Evolutionary conservation across 2,329 filamentous ascomycete species (phyloP).

Genomic region (Penicillium hordei): DNA sequence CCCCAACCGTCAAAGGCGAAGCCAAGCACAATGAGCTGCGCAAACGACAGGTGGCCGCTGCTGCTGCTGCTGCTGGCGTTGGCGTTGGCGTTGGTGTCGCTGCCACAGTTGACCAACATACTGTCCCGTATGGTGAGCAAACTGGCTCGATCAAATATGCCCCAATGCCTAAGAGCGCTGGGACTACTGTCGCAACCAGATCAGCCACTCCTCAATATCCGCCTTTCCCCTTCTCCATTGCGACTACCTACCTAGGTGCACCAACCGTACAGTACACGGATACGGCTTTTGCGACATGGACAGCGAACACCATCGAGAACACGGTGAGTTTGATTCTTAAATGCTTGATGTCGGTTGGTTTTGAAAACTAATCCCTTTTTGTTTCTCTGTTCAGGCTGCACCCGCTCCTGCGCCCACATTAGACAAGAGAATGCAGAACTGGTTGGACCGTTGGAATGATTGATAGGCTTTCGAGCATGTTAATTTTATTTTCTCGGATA

Average conservation of each 20-base stretch:
- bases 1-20: constrained; percentile 26
- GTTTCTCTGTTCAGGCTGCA: constrained; percentile 48
- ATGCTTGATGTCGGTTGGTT: neutral
- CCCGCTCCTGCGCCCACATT: constrained; percentile 52
- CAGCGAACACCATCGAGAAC: constrained; percentile 55
- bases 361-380: constrained; percentile 12
- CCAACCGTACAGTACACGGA: constrained; percentile 51
- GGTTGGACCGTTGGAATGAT: constrained; percentile 61
- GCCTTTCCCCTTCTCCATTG: constrained; percentile 55
- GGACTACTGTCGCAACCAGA: constrained; percentile 59
- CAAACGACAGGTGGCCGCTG: constrained; percentile 32
- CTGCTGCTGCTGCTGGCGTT: too few species aligned
- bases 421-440: constrained; percentile 55
- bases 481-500: neutral
- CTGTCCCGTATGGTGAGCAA: constrained; percentile 57
- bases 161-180: constrained; percentile 60
- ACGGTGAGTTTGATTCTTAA: constrained; percentile 49
- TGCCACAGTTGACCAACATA: constrained; percentile 26
- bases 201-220: constrained; percentile 53
- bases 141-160: constrained; percentile 58
- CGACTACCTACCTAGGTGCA: constrained; percentile 50
- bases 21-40: constrained; percentile 27
- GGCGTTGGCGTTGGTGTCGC: neutral
- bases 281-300: constrained; percentile 54
- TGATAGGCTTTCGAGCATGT: constrained; percentile 28